Base-by-base conservation (phyloP, 768 basidiomycete species). In the Russula abietina region DNA sequence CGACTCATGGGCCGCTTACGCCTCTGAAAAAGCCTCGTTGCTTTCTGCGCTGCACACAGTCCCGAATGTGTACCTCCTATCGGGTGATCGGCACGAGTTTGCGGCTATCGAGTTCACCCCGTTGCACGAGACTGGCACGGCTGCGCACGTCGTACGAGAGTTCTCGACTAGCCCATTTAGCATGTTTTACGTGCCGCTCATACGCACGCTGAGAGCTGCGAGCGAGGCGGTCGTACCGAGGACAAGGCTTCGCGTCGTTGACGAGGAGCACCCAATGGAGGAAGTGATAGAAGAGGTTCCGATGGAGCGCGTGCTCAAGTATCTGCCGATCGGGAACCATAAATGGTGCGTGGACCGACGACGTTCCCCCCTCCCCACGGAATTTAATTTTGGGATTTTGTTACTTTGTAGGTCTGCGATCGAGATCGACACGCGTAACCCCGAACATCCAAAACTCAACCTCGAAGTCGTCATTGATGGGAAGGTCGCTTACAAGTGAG, bases 31-130 rank as follows among this genome's bases (percentile, higher is more conserved):
- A 67, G 75, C 79, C 16, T 72, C 78, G 0, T 72, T 92, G 14
- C 76, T 91, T 32, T 72, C 77, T 26, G 76, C 80, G 0, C 74
- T 92, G 46, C 81, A 85, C 62, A 77, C 81, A 26, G 83, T 90
- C 12, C 86, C 87, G 0, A 90, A 91, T 68, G 82, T 89, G 51
- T 73, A 87, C 69, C 70, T 91, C 55, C 73, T 91, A 50, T 85
- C 83, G 2, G 89, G 88, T 9, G 89, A 90, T 70, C 79, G 89
- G 24, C 89, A 91, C 71, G 89, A 91, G 73, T 91, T 90, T 68
- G 88, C 88, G 1, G 82, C 82, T 5, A 79, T 89, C 66, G 82
- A 86, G 73, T 87, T 83, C 71, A 78, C 76, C 57, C 69, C 77
- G 61, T 65, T 72, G 49, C 70, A 75, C 64, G 59, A 71, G 57